Evolutionary conservation across 2,329 filamentous ascomycete species (phyloP).

Genomic region (Nothopassalora personata): DNA sequence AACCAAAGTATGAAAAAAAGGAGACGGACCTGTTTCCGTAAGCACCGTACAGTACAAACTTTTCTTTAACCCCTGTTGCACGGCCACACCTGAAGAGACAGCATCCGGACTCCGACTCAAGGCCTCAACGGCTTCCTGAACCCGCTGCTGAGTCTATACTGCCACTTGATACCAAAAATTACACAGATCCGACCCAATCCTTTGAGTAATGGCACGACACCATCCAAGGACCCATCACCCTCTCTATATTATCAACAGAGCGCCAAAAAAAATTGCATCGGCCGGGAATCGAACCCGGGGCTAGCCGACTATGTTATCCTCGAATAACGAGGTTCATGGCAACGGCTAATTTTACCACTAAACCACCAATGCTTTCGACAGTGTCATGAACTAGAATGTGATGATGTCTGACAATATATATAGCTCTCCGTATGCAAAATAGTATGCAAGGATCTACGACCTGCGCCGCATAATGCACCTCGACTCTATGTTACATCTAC

Average conservation of each 20-base stretch:
- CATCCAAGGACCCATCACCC: background rate
- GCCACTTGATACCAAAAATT: background rate
- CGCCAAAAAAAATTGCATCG: conserved; percentile 2
- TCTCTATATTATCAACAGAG: background rate
- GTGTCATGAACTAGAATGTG: too few relatives aligned
- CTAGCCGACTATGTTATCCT: background rate
- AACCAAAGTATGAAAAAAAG: background rate
- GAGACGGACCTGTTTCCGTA: background rate
- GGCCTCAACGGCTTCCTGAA: too few relatives aligned
- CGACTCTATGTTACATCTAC: too few relatives aligned
- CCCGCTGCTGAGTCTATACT: background rate
- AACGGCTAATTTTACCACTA: conserved; percentile 9
- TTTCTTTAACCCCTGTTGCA: too few relatives aligned
- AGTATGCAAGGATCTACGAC: too few relatives aligned
- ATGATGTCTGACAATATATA: too few relatives aligned
- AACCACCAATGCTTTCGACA: conserved; percentile 4
- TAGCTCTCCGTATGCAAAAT: too few relatives aligned
- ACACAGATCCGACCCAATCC: background rate
- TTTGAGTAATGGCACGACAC: background rate
- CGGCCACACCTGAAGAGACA: background rate
- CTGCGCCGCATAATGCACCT: too few relatives aligned
- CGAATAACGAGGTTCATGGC: background rate
- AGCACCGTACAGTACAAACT: background rate
- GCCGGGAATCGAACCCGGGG: conserved; percentile 9
- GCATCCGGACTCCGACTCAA: background rate